Evolutionary conservation across 495 filamentous ascomycete species (phyloP).

Genomic region (Podospora didyma): DNA sequence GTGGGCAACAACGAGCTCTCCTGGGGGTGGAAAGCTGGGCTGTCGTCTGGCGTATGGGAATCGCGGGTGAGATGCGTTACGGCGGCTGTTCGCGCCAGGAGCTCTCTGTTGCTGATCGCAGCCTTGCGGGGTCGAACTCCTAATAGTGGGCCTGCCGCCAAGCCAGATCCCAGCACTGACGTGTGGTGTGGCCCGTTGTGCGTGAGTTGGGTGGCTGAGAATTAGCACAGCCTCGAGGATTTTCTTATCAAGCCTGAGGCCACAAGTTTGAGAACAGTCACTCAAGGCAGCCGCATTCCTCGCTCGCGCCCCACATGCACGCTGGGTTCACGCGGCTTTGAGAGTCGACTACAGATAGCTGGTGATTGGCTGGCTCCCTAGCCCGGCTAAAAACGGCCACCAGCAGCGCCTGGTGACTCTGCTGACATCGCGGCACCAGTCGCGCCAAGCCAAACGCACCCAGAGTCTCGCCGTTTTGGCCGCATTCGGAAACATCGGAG

Average conservation of each 20-base stretch:
- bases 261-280: background rate
- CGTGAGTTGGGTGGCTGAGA: background rate
- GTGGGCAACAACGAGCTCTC: constrained; percentile 5
- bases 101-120: constrained; percentile 10
- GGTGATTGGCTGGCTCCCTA: background rate
- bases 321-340: too few relatives aligned
- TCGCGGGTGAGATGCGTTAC: constrained; percentile 1
- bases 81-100: background rate
- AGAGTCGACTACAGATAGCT: too few relatives aligned
- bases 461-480: too few relatives aligned
- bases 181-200: too few relatives aligned
- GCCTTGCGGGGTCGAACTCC: constrained; percentile 29
- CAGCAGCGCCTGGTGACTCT: background rate
- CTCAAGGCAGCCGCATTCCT: background rate
- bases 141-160: constrained; percentile 6
- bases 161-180: constrained; percentile 16
- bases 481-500: too few relatives aligned
- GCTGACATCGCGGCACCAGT: background rate
- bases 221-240: background rate
- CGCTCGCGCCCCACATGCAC: too few relatives aligned
- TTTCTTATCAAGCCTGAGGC: background rate
- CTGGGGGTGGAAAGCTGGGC: too few relatives aligned
- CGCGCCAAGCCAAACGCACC: background rate
- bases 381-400: background rate
- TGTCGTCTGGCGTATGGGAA: background rate